phyloP scores from a whole-genome alignment of 164 flowering plant genomes.

The Taxillus chinensis region DNA sequence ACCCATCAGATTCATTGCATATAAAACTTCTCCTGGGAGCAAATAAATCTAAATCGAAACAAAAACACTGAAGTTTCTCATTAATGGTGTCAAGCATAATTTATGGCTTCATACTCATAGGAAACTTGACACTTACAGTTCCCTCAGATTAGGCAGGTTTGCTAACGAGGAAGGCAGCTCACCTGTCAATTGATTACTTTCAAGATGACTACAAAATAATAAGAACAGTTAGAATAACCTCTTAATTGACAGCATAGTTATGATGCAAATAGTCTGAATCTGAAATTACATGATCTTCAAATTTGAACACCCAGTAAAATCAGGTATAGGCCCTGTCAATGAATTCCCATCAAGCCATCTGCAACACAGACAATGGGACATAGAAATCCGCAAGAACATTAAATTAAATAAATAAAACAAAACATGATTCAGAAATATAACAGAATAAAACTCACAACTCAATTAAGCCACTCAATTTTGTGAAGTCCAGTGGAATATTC shows the following conservation, averaged over 20 bases:
- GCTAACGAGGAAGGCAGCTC: conserved; percentile 64
- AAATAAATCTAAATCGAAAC: too few species aligned
- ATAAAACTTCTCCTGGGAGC: neutral
- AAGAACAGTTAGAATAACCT: conserved; percentile 4
- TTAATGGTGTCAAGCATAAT: too few species aligned
- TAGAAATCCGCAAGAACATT: neutral
- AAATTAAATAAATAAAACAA: neutral
- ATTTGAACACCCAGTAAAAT: conserved; percentile 60
- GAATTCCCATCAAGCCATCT: conserved; percentile 93
- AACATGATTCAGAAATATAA: conserved; percentile 6
- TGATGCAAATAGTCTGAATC: neutral
- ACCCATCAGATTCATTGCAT: conserved; percentile 18
- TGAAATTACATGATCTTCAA: conserved; percentile 56
- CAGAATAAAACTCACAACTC: conserved; percentile 61
- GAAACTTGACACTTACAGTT: conserved; percentile 51
- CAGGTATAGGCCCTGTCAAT: conserved; percentile 78
- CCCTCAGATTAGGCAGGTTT: conserved; percentile 54
- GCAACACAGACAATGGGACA: conserved; percentile 16
- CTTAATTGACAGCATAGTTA: neutral
- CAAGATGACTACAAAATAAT: conserved; percentile 66
- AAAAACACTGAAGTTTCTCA: too few species aligned
- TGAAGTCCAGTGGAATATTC: conserved; percentile 55
- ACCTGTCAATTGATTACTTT: conserved; percentile 81
- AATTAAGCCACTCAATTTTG: conserved; percentile 57
- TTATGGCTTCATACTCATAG: too few species aligned